These are phyloP conservation scores for Penicillium silybi DNA, from an alignment of 495 filamentous ascomycete species.

Conservation along the genomic window DNA sequence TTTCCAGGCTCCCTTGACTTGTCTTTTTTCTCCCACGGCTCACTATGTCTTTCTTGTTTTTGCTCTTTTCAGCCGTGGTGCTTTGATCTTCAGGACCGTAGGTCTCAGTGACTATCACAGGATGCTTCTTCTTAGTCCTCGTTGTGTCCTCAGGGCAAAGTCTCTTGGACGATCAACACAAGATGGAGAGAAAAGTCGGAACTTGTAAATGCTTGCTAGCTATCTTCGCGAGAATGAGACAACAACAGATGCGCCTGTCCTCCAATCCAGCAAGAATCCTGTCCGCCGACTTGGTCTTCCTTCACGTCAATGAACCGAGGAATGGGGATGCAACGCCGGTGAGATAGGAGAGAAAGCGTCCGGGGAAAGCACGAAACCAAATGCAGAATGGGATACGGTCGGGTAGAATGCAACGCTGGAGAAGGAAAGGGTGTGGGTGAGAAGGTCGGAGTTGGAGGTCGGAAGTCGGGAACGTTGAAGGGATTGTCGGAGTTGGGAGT, in stretches of 20 bases:
- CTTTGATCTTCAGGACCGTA: slow-evolving; percentile 10
- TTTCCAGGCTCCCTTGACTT: slow-evolving; percentile 1
- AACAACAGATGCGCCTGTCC: slow-evolving; percentile 34
- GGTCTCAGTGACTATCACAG: slow-evolving; percentile 15
- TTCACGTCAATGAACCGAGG: slow-evolving; percentile 9
- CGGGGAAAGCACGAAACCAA: slow-evolving; percentile 1
- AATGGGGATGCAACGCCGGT: slow-evolving; percentile 10
- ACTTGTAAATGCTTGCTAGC: slow-evolving; percentile 53
- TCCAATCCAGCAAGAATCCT: slow-evolving; percentile 23
- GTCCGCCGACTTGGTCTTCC: slow-evolving; percentile 19
- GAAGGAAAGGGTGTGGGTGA: background rate
- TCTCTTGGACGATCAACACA: slow-evolving; percentile 33
- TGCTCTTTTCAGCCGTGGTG: slow-evolving; percentile 5
- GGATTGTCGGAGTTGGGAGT: slow-evolving; percentile 10
- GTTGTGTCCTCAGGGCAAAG: slow-evolving; percentile 22
- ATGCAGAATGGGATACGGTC: slow-evolving; percentile 1
- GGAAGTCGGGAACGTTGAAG: slow-evolving; percentile 1
- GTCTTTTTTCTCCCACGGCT: background rate
- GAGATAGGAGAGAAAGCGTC: slow-evolving; percentile 1
- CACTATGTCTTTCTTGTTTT: slow-evolving; percentile 2
- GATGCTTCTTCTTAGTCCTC: slow-evolving; percentile 30
- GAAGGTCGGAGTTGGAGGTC: background rate
- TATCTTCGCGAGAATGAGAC: slow-evolving; percentile 43
- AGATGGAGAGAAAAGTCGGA: slow-evolving; percentile 43
- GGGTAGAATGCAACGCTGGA: slow-evolving; percentile 11